Evolutionary conservation across 306 rosid species (phyloP).

Genomic region (Vigna unguiculata): DNA sequence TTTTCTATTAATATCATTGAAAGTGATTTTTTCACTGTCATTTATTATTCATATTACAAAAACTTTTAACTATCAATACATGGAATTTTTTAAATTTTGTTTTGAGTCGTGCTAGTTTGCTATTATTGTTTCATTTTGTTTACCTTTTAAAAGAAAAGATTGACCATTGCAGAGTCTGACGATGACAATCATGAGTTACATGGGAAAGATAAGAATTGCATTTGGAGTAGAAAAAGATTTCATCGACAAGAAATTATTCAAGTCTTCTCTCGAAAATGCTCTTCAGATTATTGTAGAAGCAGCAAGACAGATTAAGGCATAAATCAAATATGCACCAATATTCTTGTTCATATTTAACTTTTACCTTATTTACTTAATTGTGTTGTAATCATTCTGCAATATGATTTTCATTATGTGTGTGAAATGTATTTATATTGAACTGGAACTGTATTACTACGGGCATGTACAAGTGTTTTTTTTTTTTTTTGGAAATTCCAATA

Average conservation of each 20-base stretch:
- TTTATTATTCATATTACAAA: no score
- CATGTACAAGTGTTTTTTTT: no score
- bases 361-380: background rate
- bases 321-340: background rate
- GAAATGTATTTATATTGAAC: no score
- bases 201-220: conserved; percentile 57
- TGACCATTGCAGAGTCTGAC: conserved; percentile 46
- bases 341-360: background rate
- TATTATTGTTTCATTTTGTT: background rate
- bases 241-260: conserved; percentile 51
- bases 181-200: conserved; percentile 52
- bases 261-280: conserved; percentile 53
- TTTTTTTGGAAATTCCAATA: no score
- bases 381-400: background rate
- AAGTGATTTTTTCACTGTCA: no score
- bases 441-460: no score
- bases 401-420: background rate
- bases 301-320: conserved; percentile 21
- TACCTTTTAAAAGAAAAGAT: background rate
- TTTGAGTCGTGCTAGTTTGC: no score
- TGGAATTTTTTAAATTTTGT: no score
- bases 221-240: conserved; percentile 54
- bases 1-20: no score
- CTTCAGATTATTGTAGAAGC: conserved; percentile 46
- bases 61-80: no score